Evolutionary conservation across 768 basidiomycete species (phyloP).

Genomic region (Austroboletus eburneus): DNA sequence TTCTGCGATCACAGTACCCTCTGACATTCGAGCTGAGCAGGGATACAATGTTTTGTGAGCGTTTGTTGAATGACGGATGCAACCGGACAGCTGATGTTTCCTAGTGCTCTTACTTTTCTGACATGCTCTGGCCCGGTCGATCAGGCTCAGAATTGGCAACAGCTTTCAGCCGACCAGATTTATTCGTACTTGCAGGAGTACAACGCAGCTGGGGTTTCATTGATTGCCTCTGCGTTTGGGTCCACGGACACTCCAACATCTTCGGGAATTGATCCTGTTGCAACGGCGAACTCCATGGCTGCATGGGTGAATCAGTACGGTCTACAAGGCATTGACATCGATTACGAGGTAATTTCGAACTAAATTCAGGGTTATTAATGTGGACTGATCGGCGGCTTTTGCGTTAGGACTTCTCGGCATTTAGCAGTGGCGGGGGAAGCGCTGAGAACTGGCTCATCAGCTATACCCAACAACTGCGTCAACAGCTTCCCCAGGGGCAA

Average conservation of each 20-base stretch:
- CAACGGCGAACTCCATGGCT: constrained; percentile 41
- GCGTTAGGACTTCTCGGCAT: constrained; percentile 31
- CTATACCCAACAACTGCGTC: constrained; percentile 33
- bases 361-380: background rate
- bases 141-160: constrained; percentile 44
- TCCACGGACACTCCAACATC: constrained; percentile 41
- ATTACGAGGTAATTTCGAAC: constrained; percentile 40
- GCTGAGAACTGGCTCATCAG: constrained; percentile 34
- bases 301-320: constrained; percentile 44
- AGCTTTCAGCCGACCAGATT: constrained; percentile 36
- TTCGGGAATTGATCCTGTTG: constrained; percentile 35
- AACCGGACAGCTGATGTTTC: background rate
- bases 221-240: constrained; percentile 56
- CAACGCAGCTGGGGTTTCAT: constrained; percentile 49
- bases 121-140: constrained; percentile 40
- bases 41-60: constrained; percentile 36
- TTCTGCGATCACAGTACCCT: background rate
- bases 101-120: constrained; percentile 40
- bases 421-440: constrained; percentile 34
- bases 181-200: constrained; percentile 44
- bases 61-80: background rate
- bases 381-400: background rate
- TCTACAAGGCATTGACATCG: constrained; percentile 50
- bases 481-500: constrained; percentile 28
- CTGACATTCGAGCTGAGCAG: constrained; percentile 11